Conservation (phyloP, 306 rosid genomes). For the Fragaria nilgerrensis region DNA sequence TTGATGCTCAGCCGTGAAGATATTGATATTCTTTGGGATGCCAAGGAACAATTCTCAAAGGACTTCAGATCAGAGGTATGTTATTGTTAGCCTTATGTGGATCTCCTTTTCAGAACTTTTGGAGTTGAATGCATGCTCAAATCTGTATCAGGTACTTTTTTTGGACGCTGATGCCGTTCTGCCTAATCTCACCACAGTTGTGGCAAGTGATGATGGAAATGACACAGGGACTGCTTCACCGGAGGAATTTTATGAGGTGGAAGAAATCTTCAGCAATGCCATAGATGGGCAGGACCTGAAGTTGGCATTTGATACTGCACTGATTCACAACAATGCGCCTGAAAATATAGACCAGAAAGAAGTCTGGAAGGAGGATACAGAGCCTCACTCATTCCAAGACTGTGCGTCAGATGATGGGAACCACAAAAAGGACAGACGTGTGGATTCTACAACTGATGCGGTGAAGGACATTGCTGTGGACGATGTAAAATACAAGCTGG, state of each 20-base stretch:
- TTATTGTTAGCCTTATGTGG: slow-evolving; percentile 31
- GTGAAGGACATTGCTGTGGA: slow-evolving; percentile 91
- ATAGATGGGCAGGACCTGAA: slow-evolving; percentile 69
- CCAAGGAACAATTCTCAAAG: slow-evolving; percentile 75
- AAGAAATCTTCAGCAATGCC: slow-evolving; percentile 85
- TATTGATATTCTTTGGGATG: slow-evolving; percentile 83
- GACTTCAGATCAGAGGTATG: slow-evolving; percentile 96
- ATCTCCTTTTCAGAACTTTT: slow-evolving; percentile 36
- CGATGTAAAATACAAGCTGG: slow-evolving; percentile 70
- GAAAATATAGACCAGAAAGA: slow-evolving; percentile 44
- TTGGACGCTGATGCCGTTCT: slow-evolving; percentile 87
- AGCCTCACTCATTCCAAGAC: slow-evolving; percentile 69
- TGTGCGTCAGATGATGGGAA: slow-evolving; percentile 63
- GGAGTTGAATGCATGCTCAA: slow-evolving; percentile 66
- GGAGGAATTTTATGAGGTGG: slow-evolving; percentile 96
- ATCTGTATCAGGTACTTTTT: slow-evolving; percentile 88
- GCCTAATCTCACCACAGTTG: slow-evolving; percentile 64
- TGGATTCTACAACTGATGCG: slow-evolving; percentile 44
- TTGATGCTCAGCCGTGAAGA: slow-evolving; percentile 82
- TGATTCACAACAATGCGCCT: slow-evolving; percentile 34
- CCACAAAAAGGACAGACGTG: slow-evolving; percentile 46
- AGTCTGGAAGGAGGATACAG: slow-evolving; percentile 70
- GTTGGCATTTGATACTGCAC: slow-evolving; percentile 43
- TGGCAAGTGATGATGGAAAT: slow-evolving; percentile 55
- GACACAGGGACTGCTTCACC: slow-evolving; percentile 84